phyloP scores from a whole-genome alignment of 179 eudicot species.

The Pouteria campechiana region DNA sequence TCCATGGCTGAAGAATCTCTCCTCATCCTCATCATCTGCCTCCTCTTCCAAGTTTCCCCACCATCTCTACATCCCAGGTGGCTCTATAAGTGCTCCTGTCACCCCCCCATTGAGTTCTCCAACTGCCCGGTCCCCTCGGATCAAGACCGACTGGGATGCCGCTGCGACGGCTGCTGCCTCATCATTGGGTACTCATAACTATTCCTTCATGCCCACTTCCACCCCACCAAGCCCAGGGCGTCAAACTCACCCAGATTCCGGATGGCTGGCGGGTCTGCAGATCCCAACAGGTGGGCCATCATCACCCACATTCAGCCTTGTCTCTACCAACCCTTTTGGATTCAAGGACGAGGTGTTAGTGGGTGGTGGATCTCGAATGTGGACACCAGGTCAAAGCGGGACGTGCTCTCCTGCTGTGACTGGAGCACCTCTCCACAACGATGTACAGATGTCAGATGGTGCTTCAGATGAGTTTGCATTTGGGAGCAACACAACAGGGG shows the following conservation, averaged over 20 bases:
- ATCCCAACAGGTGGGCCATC: conserved; percentile 37
- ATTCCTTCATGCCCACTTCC: conserved; percentile 24
- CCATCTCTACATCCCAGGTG: conserved; percentile 23
- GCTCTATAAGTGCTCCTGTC: conserved; percentile 69
- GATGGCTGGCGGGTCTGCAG: conserved; percentile 33
- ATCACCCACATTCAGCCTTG: conserved; percentile 58
- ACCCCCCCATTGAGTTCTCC: conserved; percentile 65
- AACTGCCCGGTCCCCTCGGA: conserved; percentile 28
- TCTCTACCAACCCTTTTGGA: conserved; percentile 62
- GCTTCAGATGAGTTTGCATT: conserved; percentile 64
- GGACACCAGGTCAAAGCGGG: conserved; percentile 75
- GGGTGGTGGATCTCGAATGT: conserved; percentile 47
- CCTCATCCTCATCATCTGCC: conserved; percentile 50
- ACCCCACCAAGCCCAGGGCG: conserved; percentile 53
- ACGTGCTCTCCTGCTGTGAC: conserved; percentile 69
- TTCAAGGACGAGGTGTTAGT: conserved; percentile 42
- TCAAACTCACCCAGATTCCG: conserved; percentile 19
- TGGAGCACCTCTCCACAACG: conserved; percentile 39
- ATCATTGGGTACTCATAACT: conserved; percentile 26
- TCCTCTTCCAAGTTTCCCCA: conserved; percentile 55
- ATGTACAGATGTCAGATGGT: conserved; percentile 44
- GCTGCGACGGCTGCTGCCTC: conserved; percentile 23
- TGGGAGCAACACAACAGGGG: conserved; percentile 35
- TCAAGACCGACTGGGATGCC: conserved; percentile 19
- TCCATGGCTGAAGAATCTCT: conserved; percentile 86